phyloP scores from a whole-genome alignment of 2,329 filamentous ascomycete species.

The Ophiostoma australiae region DNA sequence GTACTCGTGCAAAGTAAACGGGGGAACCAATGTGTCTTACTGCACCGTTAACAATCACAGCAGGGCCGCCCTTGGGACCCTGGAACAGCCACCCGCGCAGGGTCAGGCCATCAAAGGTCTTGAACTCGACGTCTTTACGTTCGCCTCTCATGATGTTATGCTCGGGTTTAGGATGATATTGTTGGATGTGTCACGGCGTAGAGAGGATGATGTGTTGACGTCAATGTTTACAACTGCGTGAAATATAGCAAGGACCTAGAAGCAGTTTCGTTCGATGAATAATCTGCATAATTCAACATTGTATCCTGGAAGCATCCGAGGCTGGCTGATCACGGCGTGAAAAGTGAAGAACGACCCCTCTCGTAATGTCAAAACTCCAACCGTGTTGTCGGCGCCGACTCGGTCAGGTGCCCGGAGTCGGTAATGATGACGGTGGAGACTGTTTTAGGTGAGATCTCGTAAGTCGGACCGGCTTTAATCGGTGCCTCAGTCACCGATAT shows the following conservation, averaged over 20 bases:
- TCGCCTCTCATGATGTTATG: neutral
- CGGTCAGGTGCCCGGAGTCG: neutral
- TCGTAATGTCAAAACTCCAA: neutral
- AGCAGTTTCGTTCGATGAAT: neutral
- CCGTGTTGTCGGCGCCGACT: neutral
- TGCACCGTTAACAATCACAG: neutral
- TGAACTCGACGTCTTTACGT: neutral
- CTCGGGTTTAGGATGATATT: neutral
- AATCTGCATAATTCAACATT: neutral
- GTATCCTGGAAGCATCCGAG: neutral
- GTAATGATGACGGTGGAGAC: neutral
- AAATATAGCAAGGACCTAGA: neutral
- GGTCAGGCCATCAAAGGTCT: conserved; percentile 1
- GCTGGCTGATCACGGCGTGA: neutral
- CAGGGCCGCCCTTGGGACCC: neutral
- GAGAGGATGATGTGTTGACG: neutral
- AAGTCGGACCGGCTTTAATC: neutral
- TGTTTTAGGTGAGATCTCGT: neutral
- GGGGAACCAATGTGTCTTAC: neutral
- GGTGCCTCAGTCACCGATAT: neutral
- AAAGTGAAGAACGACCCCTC: neutral
- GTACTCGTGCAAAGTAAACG: neutral
- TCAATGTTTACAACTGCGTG: neutral
- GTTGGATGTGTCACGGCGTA: neutral
- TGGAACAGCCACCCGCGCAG: neutral